These are phyloP conservation scores for Bruguiera parviflora DNA, from an alignment of 345 rosid genomes.

Conservation along the genomic window DNA sequence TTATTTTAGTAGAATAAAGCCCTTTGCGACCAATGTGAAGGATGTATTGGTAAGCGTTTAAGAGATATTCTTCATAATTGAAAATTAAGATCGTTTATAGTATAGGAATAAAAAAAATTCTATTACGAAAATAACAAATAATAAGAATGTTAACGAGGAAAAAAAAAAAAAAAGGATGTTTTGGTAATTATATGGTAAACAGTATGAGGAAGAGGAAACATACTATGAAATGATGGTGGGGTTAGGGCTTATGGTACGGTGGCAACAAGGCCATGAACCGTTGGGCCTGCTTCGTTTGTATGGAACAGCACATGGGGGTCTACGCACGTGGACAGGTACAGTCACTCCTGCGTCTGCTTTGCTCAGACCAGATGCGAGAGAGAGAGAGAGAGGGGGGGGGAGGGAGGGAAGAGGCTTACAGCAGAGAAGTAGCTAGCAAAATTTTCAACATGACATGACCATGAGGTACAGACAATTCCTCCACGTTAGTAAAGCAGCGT, in stretches of 20 bases:
- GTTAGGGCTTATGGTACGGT: constrained; percentile 7
- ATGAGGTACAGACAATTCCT: constrained; percentile 24
- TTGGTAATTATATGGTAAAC: too few species aligned
- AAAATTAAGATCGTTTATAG: too few species aligned
- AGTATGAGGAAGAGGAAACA: background rate
- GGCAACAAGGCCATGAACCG: constrained; percentile 29
- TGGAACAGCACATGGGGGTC: constrained; percentile 39
- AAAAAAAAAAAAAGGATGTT: too few species aligned
- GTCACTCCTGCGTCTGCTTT: constrained; percentile 21
- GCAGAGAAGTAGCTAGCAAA: background rate
- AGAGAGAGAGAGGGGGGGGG: background rate
- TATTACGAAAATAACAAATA: too few species aligned
- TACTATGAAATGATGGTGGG: background rate
- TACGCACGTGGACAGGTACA: constrained; percentile 46
- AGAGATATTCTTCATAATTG: too few species aligned
- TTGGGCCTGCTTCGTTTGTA: constrained; percentile 34
- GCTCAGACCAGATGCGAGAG: background rate
- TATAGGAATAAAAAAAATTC: too few species aligned
- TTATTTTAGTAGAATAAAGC: too few species aligned
- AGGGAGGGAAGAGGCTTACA: too few species aligned
- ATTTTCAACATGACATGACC: background rate
- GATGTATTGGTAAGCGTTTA: too few species aligned
- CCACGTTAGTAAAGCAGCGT: constrained; percentile 23
- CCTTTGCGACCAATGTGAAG: too few species aligned
- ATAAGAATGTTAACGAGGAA: too few species aligned